These are phyloP conservation scores for Lactarius deliciosus DNA, from an alignment of 768 basidiomycete species.

Conservation along the genomic window DNA sequence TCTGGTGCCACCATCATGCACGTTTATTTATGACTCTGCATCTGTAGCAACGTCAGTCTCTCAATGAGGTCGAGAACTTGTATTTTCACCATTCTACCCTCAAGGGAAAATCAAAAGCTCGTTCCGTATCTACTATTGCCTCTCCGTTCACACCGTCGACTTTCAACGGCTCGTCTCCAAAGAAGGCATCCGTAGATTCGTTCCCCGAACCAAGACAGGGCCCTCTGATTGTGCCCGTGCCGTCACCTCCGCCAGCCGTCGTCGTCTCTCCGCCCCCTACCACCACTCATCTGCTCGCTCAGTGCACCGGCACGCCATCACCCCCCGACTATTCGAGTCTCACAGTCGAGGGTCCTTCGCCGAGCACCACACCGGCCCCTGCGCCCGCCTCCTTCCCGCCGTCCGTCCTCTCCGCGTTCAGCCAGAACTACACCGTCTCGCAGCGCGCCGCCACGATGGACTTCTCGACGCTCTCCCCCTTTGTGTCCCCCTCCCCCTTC, in stretches of 20 bases:
- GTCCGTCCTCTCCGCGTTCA: constrained; percentile 23
- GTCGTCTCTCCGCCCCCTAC: constrained; percentile 2
- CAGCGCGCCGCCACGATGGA: constrained; percentile 20
- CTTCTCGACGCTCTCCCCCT: constrained; percentile 23
- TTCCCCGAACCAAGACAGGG: neutral
- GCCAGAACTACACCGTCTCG: constrained; percentile 4
- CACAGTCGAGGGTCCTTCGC: neutral
- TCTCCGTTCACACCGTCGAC: neutral
- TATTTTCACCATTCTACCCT: constrained; percentile 71
- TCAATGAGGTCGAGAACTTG: constrained; percentile 78
- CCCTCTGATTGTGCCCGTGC: neutral
- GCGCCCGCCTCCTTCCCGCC: constrained; percentile 4
- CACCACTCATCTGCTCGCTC: neutral
- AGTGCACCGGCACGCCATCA: neutral
- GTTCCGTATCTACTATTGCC: constrained; percentile 33
- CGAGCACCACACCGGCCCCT: neutral
- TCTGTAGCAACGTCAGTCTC: constrained; percentile 66
- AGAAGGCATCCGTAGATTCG: neutral
- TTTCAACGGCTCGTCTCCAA: neutral
- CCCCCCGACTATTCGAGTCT: neutral
- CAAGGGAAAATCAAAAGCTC: constrained; percentile 29
- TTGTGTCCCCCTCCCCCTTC: constrained; percentile 16
- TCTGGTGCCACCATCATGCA: neutral
- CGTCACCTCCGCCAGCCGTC: neutral
- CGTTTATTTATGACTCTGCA: constrained; percentile 11